Conservation (phyloP, 2,329 filamentous ascomycete species). For the Alternaria infectoria region DNA sequence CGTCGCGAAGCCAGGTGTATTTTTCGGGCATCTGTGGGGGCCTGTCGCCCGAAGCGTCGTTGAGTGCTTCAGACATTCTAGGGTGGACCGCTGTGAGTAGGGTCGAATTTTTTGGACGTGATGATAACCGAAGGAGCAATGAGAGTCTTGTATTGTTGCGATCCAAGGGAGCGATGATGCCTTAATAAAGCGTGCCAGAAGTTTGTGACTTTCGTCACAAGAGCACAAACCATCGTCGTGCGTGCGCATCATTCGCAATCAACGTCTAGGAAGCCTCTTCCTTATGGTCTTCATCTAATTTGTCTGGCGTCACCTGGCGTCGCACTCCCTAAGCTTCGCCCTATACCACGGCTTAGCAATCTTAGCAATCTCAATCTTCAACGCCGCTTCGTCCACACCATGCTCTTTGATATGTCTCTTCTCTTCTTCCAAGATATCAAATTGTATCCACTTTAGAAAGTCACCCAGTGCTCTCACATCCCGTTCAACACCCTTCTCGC, state of each 20-base stretch:
- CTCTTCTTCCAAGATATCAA: slow-evolving; percentile 32
- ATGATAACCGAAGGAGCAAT: too few relatives aligned
- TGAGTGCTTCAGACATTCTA: too few relatives aligned
- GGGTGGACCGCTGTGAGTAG: too few relatives aligned
- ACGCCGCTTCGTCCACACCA: slow-evolving; percentile 20
- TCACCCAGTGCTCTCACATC: slow-evolving; percentile 20
- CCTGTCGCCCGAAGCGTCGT: not conserved
- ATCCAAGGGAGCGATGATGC: too few relatives aligned
- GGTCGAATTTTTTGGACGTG: too few relatives aligned
- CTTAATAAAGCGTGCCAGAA: not conserved
- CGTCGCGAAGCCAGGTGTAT: not conserved
- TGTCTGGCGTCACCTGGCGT: not conserved
- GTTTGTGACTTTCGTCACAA: not conserved
- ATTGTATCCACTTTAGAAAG: slow-evolving; percentile 36
- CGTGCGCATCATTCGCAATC: not conserved
- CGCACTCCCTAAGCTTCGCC: not conserved
- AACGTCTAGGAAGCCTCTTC: not conserved
- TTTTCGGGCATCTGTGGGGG: not conserved
- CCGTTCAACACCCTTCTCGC: slow-evolving; percentile 18
- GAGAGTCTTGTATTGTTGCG: too few relatives aligned
- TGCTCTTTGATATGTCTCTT: slow-evolving; percentile 24
- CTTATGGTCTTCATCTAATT: not conserved
- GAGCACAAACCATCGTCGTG: not conserved
- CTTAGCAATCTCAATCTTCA: slow-evolving; percentile 29
- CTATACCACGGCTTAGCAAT: slow-evolving; percentile 20